Evolutionary conservation across 345 rosid genomes (phyloP).

Genomic region (Turnera subulata): DNA sequence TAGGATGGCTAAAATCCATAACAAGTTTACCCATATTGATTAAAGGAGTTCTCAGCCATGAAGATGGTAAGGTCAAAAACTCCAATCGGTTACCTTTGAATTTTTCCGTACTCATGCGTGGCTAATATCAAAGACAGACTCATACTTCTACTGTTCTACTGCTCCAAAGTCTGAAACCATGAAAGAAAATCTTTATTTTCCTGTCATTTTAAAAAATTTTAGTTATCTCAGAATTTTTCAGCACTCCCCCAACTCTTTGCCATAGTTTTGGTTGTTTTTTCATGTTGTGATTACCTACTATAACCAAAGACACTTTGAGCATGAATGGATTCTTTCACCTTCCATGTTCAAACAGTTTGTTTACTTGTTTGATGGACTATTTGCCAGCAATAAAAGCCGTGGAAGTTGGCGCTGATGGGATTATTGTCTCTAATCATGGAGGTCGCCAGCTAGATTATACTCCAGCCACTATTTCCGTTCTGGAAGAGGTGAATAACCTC

Average conservation of each 20-base stretch:
- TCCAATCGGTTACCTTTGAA: background rate
- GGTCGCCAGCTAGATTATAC: slow-evolving; percentile 92
- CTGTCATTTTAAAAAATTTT: too few species aligned
- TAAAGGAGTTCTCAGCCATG: slow-evolving; percentile 89
- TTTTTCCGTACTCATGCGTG: background rate
- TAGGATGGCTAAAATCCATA: slow-evolving; percentile 94
- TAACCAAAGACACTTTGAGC: too few species aligned
- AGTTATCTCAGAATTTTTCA: too few species aligned
- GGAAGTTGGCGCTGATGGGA: slow-evolving; percentile 82
- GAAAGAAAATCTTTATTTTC: too few species aligned
- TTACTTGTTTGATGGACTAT: background rate
- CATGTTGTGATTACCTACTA: background rate
- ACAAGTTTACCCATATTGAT: slow-evolving; percentile 85
- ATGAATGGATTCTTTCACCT: too few species aligned
- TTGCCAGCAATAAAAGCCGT: slow-evolving; percentile 67
- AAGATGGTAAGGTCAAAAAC: slow-evolving; percentile 56
- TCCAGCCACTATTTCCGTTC: slow-evolving; percentile 81
- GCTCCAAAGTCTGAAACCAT: too few species aligned
- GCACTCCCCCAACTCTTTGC: too few species aligned
- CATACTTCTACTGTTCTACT: too few species aligned
- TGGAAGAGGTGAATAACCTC: slow-evolving; percentile 65
- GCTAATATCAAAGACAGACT: too few species aligned
- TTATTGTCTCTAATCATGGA: slow-evolving; percentile 94
- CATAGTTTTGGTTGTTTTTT: too few species aligned
- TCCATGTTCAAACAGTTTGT: too few species aligned